Evolutionary conservation across 768 basidiomycete genomes (phyloP), one percentile per base, ranked within the genome.

Genomic region (Galerina marginata): DNA sequence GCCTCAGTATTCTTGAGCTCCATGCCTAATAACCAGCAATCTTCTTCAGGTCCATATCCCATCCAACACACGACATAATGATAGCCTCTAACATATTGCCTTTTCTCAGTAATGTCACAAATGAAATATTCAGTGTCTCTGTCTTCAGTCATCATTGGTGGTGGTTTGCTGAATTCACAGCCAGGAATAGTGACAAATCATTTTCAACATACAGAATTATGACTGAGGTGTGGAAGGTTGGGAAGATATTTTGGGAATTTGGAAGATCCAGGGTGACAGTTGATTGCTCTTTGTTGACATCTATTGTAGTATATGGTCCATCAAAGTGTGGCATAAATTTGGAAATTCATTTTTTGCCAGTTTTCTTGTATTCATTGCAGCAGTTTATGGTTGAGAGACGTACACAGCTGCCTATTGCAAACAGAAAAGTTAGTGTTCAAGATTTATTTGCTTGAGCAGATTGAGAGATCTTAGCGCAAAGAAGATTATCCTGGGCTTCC

Each of bases 261-360:
- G 68, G 72, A 0, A 74, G 33, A 2, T 73, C 57, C 0, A 74
- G 59, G 0, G 70, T 73, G 0, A 72, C 69, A 0, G 66, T 68
- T 2, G 74, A 77, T 0, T 53, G 51, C 1, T 55, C 53, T 0
- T 50, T 33, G 14, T 72, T 45, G 0, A 69, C 66, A 0, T 63
- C 48, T 0, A 63, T 40, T 2, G 82, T 59, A 0, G 5, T 51
- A 42, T 73, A 77, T 0, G 71, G 75, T 0, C 76, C 70, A 51
- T 81, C 70, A n/a, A 56, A 76, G 0, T 68, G 47, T 0, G 72
- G 73, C 66, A 81, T 74, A 44, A 80, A 79, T 53, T 82, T 82
- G 0, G 75, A 76, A 0, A 63, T 65, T 0, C 69, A 66, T 10
- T 69, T 65, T 0, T 69, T 62, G 0, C 69, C 71, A 0, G 42